These are phyloP conservation scores for Phaeotremella skinneri DNA, from an alignment of 768 basidiomycete genomes.

Conservation along the genomic window DNA sequence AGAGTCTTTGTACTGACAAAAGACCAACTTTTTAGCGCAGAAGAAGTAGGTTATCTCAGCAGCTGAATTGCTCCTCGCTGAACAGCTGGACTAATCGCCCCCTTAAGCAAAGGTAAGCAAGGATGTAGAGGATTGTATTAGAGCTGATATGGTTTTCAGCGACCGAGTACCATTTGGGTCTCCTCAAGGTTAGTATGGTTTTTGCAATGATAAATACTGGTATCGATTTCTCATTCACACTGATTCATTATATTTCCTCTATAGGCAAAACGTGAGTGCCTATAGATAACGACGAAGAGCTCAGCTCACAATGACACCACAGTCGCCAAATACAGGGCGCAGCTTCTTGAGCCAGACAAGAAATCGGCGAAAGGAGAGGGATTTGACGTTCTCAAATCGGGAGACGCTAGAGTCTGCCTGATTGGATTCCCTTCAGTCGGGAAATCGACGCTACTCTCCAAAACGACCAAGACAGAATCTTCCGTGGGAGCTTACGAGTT, in stretches of 20 bases:
- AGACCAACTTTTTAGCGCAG: conserved; percentile 62
- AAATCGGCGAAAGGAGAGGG: conserved; percentile 78
- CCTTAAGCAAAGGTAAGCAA: too few species aligned
- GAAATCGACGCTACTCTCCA: conserved; percentile 87
- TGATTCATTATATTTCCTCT: too few species aligned
- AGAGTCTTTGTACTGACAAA: conserved; percentile 10
- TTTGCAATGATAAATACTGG: background rate
- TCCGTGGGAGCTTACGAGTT: conserved; percentile 92
- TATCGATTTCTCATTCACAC: too few species aligned
- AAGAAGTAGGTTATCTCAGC: conserved; percentile 68
- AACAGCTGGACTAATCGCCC: conserved; percentile 25
- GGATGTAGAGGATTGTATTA: conserved; percentile 7
- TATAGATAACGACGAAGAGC: background rate
- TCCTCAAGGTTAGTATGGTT: conserved; percentile 32
- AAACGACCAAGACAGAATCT: conserved; percentile 85
- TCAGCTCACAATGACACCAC: background rate
- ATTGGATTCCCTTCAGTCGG: conserved; percentile 97
- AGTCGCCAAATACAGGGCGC: conserved; percentile 81
- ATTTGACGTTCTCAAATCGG: conserved; percentile 82
- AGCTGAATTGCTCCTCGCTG: conserved; percentile 7
- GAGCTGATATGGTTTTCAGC: conserved; percentile 52
- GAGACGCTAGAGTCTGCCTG: conserved; percentile 84
- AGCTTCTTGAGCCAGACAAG: conserved; percentile 83
- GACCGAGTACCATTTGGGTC: conserved; percentile 87
- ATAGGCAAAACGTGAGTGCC: conserved; percentile 36